Evolutionary conservation across 805 yeast genomes (phyloP).

Genomic region (Scheffersomyces amazonensis): DNA sequence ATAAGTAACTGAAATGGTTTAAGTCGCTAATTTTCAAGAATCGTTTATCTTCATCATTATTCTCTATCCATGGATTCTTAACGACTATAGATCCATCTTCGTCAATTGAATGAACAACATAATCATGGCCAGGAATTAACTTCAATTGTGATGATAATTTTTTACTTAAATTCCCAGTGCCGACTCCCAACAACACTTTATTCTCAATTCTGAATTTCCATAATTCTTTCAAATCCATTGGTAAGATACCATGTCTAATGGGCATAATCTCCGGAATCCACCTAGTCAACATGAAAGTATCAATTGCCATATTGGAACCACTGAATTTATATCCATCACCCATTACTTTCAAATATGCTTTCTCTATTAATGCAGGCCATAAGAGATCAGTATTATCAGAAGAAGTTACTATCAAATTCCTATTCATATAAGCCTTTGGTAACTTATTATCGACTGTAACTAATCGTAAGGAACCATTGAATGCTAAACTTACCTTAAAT

Average conservation of each 20-base stretch:
- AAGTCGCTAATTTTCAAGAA: constrained; percentile 17
- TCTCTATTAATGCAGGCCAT: constrained; percentile 78
- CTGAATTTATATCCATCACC: constrained; percentile 56
- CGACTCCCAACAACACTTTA: constrained; percentile 56
- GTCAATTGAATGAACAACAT: constrained; percentile 43
- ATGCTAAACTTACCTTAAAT: constrained; percentile 39
- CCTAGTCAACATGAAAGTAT: constrained; percentile 62
- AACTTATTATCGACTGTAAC: constrained; percentile 47
- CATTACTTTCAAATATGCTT: constrained; percentile 63
- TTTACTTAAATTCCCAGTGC: constrained; percentile 53
- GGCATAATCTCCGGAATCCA: constrained; percentile 65
- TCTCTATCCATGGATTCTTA: constrained; percentile 38
- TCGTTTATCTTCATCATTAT: constrained; percentile 12
- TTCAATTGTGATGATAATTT: constrained; percentile 29
- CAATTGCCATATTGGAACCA: constrained; percentile 79
- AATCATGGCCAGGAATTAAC: constrained; percentile 66
- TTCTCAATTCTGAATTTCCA: constrained; percentile 27
- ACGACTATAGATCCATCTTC: constrained; percentile 8
- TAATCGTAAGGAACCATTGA: constrained; percentile 53
- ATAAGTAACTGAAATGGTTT: constrained; percentile 46
- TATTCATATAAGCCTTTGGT: constrained; percentile 28
- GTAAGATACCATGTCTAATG: constrained; percentile 36
- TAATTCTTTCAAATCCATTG: constrained; percentile 12
- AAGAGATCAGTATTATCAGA: constrained; percentile 24
- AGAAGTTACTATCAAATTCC: constrained; percentile 37